These are phyloP conservation scores for Xylariaceae sp. DNA, from an alignment of 2,329 filamentous ascomycete species.

Conservation along the genomic window DNA sequence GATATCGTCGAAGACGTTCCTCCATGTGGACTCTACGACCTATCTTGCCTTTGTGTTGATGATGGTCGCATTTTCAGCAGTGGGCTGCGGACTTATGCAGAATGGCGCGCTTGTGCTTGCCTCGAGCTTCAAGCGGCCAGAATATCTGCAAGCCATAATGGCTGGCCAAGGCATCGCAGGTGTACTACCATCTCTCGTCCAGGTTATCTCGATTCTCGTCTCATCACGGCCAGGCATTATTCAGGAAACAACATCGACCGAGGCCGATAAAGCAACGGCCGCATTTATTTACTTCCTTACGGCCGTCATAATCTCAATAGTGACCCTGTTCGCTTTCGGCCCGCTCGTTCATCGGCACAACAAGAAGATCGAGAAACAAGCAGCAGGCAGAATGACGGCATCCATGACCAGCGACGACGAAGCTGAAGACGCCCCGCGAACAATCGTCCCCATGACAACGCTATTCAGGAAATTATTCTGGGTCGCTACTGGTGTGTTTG, in stretches of 20 bases:
- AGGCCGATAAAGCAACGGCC: conserved; percentile 48
- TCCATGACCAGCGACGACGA: conserved; percentile 48
- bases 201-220: conserved; percentile 75
- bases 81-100: conserved; percentile 80
- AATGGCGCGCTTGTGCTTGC: conserved; percentile 94
- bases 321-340: conserved; percentile 67
- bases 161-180: conserved; percentile 87
- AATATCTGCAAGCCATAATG: conserved; percentile 97
- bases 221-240: conserved; percentile 40
- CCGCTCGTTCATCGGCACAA: conserved; percentile 62
- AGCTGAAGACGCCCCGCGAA: conserved; percentile 46
- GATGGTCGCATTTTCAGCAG: conserved; percentile 73
- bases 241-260: conserved; percentile 26
- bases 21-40: conserved; percentile 51
- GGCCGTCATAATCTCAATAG: conserved; percentile 67
- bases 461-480: conserved; percentile 76
- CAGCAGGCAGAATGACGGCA: conserved; percentile 44
- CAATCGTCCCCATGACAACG: conserved; percentile 49
- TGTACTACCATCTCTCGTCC: conserved; percentile 74
- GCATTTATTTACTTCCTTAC: conserved; percentile 91
- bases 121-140: conserved; percentile 72
- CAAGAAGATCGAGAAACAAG: conserved; percentile 45
- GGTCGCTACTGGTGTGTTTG: conserved; percentile 68
- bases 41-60: conserved; percentile 80
- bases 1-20: conserved; percentile 67